Base-by-base conservation (phyloP, 306 rosid genomes). In the Vigna hirtella region DNA sequence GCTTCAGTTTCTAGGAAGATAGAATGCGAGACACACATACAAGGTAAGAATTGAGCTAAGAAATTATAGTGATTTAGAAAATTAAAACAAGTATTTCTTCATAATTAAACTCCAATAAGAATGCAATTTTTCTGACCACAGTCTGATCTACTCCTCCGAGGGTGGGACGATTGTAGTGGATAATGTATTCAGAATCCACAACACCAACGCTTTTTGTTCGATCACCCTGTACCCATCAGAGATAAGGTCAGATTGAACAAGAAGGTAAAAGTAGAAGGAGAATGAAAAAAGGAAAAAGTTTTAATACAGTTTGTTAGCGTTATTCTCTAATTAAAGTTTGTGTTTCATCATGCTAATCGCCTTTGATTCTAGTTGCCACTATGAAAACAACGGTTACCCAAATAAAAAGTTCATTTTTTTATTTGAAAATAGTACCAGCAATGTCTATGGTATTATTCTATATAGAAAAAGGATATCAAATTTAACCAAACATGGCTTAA, bases 101-200 rank as follows among this genome's bases (percentile, higher is more conserved):
- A 8, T 26, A 14, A 50, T 72, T 72, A 20, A 72, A 84, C 70
- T 62, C 43, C 11, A 15, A 61, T 66, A 45, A 30, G 48, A 24
- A 66, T 48, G 65, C 8, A 15, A 61, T 17, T 59, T 74, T 79
- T 78, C 85, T 76, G 11, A 88, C 96, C 88, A 70, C 15, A 20
- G 83, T 68, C 50, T 58, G 66, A 32, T 90, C 91, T n/a, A 50
- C 28, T 73, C 93, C 98, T 50, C 98, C 98, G 10, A 95, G 91
- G n/a, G 98, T 92, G 8, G 98, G 98, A 56, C 85, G 93, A 82
- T 89, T 91, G 50, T 89, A 66, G 73, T 92, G 98, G 81, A 93
- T 68, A 38, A 95, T 59, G 83, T 92, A 95, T 87, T 95, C 98
- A 8, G 97, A 87, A 78, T 92, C 98, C 18, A 95, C 98, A 30